These are phyloP conservation scores for Salix udensis DNA, from an alignment of 345 rosid species.

Conservation along the genomic window DNA sequence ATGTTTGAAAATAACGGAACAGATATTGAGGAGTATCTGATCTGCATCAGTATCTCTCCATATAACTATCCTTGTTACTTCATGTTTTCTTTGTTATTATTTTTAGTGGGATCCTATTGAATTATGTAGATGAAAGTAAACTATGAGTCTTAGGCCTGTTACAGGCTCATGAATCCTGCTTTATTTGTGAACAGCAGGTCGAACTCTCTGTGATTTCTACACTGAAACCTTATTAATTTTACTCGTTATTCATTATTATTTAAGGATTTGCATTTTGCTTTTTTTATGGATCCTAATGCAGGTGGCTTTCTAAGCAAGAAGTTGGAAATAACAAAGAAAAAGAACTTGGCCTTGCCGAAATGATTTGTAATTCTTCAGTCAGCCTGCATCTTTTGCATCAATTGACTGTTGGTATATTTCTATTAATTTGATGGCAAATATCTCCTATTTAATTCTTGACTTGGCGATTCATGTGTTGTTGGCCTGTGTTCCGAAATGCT, in stretches of 20 bases:
- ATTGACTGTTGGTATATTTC: neutral
- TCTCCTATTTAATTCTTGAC: neutral
- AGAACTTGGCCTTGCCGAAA: constrained; percentile 28
- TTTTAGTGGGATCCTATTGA: neutral
- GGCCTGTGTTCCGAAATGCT: neutral
- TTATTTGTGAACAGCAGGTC: neutral
- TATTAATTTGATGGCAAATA: neutral
- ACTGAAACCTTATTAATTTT: neutral
- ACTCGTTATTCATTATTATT: neutral
- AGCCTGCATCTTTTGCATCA: neutral
- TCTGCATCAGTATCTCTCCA: neutral
- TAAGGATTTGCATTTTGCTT: neutral
- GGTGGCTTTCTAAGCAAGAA: constrained; percentile 45
- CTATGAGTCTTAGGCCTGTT: neutral
- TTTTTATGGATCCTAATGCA: constrained; percentile 17
- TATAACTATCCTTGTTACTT: neutral
- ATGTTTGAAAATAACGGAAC: neutral
- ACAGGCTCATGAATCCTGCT: neutral
- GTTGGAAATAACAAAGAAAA: constrained; percentile 24
- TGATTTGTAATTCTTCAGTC: constrained; percentile 16
- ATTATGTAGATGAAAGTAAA: neutral
- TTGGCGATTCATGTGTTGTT: neutral
- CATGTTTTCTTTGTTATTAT: too few relatives aligned
- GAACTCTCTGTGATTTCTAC: neutral
- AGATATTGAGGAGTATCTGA: neutral